These are phyloP conservation scores for Tricholoma sp. DNA, from an alignment of 768 basidiomycete species.

Conservation along the genomic window DNA sequence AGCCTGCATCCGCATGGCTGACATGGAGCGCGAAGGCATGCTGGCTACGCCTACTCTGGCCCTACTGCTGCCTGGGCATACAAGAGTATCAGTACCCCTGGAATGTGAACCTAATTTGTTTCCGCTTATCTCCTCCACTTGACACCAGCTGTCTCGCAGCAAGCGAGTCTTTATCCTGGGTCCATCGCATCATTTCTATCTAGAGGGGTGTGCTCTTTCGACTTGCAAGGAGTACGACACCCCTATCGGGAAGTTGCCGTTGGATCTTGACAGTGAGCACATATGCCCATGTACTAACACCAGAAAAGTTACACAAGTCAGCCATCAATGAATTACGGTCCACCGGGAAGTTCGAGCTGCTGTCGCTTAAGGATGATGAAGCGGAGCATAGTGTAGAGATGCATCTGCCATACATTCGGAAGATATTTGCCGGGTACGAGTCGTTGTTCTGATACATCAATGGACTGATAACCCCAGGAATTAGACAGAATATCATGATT, in stretches of 20 bases:
- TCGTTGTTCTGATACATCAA: background rate
- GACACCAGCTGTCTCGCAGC: constrained; percentile 34
- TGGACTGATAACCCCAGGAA: background rate
- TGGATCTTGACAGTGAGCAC: constrained; percentile 72
- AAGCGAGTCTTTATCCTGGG: constrained; percentile 93
- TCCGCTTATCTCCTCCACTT: constrained; percentile 3
- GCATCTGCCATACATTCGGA: constrained; percentile 90
- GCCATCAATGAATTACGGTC: constrained; percentile 60
- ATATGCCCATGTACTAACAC: background rate
- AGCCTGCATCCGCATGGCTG: background rate
- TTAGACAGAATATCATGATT: constrained; percentile 68
- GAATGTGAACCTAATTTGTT: constrained; percentile 52
- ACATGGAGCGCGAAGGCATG: constrained; percentile 56
- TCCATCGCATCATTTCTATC: constrained; percentile 89
- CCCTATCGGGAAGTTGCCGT: constrained; percentile 74
- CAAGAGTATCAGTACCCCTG: constrained; percentile 72
- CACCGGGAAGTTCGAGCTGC: constrained; percentile 65
- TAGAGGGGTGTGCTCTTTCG: constrained; percentile 84
- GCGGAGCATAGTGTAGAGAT: constrained; percentile 98
- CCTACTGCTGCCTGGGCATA: constrained; percentile 96
- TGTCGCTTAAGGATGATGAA: constrained; percentile 71
- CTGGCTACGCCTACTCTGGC: constrained; percentile 94
- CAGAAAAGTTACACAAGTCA: constrained; percentile 23
- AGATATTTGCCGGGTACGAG: constrained; percentile 73
- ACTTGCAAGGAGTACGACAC: constrained; percentile 75